A percentile compares a stretch with the other conserved stretches of the same genome.
Evolutionary conservation across 345 rosid genomes (phyloP).

Genomic region (Brassica cretica): DNA sequence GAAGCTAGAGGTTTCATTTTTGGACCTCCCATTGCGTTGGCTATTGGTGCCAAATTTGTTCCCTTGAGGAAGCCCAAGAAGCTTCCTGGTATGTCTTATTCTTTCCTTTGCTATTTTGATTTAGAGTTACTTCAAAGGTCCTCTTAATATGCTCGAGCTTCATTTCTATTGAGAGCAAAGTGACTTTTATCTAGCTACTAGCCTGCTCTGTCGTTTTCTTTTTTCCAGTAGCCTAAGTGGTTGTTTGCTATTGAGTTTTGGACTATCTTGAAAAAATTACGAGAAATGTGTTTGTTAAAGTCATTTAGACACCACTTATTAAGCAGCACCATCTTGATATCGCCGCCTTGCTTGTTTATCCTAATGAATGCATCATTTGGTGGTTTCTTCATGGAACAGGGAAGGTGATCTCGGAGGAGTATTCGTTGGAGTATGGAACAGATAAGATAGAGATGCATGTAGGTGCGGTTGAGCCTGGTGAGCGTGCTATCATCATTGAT

Average conservation of each 20-base stretch:
- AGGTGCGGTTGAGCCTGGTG: conserved; percentile 91
- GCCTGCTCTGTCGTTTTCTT: too few species aligned
- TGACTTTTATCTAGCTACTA: not conserved
- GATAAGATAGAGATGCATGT: conserved; percentile 97
- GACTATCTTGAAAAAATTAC: not conserved
- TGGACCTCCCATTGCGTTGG: conserved; percentile 98
- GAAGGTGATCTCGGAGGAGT: conserved; percentile 88
- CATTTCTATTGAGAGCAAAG: not conserved
- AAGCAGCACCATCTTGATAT: not conserved
- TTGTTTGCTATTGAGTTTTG: not conserved
- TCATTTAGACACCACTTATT: not conserved
- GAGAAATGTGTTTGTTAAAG: not conserved
- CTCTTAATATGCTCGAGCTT: not conserved
- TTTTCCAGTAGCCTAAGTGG: too few species aligned
- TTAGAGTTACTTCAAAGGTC: not conserved
- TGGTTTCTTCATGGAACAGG: conserved; percentile 45
- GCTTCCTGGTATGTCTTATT: conserved; percentile 68
- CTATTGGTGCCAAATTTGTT: conserved; percentile 98
- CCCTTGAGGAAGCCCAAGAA: conserved; percentile 98
- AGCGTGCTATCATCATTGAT: conserved; percentile 79
- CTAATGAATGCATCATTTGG: not conserved
- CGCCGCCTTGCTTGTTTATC: not conserved
- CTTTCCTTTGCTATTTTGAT: not conserved
- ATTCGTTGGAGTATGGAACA: conserved; percentile 93
- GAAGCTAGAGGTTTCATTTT: conserved; percentile 99